These are phyloP conservation scores for Leucaena leucocephala DNA, from an alignment of 306 rosid genomes.

Conservation along the genomic window DNA sequence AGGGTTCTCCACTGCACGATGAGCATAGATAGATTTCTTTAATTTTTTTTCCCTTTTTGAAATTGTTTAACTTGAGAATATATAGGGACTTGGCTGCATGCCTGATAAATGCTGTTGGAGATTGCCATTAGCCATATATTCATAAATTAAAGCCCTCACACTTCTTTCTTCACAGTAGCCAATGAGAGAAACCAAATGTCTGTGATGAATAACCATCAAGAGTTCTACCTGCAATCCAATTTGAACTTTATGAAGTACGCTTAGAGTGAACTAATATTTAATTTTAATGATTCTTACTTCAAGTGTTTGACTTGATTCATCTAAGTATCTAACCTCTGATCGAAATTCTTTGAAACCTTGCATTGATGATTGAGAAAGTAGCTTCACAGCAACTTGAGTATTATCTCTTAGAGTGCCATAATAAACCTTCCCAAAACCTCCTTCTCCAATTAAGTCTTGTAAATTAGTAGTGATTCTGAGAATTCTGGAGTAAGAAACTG, in stretches of 20 bases:
- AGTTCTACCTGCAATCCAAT: conserved; percentile 30
- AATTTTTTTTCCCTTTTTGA: not conserved
- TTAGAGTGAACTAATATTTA: not conserved
- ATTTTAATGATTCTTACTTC: not conserved
- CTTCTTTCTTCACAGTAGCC: conserved; percentile 44
- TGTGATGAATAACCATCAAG: conserved; percentile 35
- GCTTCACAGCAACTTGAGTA: conserved; percentile 43
- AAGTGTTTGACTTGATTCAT: not conserved
- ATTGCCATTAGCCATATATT: conserved; percentile 38
- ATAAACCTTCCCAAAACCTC: conserved; percentile 52
- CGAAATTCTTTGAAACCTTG: conserved; percentile 40
- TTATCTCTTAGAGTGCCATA: conserved; percentile 23
- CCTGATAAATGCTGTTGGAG: conserved; percentile 31
- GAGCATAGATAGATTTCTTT: not conserved
- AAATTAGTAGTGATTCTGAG: conserved; percentile 36
- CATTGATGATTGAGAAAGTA: conserved; percentile 41
- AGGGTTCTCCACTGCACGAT: not conserved
- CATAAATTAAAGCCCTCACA: conserved; percentile 37
- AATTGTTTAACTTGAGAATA: not conserved
- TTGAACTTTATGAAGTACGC: not conserved
- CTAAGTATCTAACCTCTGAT: conserved; percentile 30
- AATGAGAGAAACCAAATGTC: conserved; percentile 37
- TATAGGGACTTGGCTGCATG: not conserved
- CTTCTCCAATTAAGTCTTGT: conserved; percentile 35
- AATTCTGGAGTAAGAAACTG: conserved; percentile 33